Base-by-base conservation (phyloP, 2,329 filamentous ascomycete species). In the Calonectria hawksworthii region DNA sequence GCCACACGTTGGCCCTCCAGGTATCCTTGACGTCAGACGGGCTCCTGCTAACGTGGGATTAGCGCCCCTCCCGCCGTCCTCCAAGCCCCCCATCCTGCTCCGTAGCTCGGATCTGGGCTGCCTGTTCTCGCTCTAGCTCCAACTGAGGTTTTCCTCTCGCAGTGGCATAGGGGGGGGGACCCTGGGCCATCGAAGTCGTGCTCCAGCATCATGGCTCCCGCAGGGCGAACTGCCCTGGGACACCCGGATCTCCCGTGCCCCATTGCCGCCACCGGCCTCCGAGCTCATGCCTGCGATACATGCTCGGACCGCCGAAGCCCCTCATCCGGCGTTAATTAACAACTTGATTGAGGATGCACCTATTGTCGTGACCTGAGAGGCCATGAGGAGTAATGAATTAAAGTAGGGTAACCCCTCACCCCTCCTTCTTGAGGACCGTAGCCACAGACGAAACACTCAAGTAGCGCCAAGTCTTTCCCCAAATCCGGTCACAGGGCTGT, bases 11-110 rank as follows among this genome's bases (percentile, higher is more conserved):
- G 75, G 61, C 65, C 67, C 69, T 63, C 69, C 74, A 70, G 71
- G 51, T 32, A 26, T 75, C 65, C 77, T 81, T 81, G 79, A 81
- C 79, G 79, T 81, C 79, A 81, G 79, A 78, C 68, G 70, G 73
- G 73, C 74, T 78, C 75, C 69, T 76, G 67, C 69, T 73, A 76
- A 73, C 71, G 70, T 67, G 38, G 61, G 63, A 71, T 72, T 72
- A 72, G 69, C 52, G 68, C 64, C 68, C 34, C 61, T 75, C 69
- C 64, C 41, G 70, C 56, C 34, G 52, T 50, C 72, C 66, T 52
- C 74, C 70, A 70, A 59, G 50, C 70, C 47, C 54, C 51, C 70
- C 64, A 51, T 63, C 61, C 36, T 41, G 13, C 63, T 72, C 63
- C 51, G 52, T 73, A 69, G 71, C 65, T 56, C 61, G 72, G 72